Percentiles rank a stretch among this genome's conserved stretches.
These are phyloP conservation scores for Blastocystis sp. DNA, from an alignment of 352 stramenopile genomes.

Conservation along the genomic window DNA sequence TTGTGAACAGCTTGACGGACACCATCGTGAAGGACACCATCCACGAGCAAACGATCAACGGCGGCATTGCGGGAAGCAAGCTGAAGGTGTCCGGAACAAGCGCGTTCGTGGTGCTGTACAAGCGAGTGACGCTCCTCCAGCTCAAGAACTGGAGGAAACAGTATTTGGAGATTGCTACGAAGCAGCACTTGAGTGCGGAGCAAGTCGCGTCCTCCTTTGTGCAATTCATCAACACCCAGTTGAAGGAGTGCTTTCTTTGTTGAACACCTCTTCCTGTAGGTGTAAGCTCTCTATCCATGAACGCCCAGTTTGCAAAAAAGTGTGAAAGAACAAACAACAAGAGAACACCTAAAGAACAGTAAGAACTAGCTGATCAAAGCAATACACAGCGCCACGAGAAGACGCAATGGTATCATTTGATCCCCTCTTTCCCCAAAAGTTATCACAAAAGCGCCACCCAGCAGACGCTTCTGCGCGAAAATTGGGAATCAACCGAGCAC, in stretches of 20 bases:
- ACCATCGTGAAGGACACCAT: slow-evolving; percentile 59
- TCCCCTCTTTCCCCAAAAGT: too few relatives aligned
- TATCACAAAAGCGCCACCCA: too few relatives aligned
- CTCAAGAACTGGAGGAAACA: slow-evolving; percentile 65
- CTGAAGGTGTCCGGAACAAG: slow-evolving; percentile 29
- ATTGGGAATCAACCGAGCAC: too few relatives aligned
- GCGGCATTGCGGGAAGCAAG: slow-evolving; percentile 44
- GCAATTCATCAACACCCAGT: slow-evolving; percentile 44
- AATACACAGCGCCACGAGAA: too few relatives aligned
- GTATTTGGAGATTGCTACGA: slow-evolving; percentile 17
- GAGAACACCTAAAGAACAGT: too few relatives aligned
- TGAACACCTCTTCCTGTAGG: background rate
- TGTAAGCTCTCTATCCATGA: background rate
- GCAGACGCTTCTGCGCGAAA: too few relatives aligned
- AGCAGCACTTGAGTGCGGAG: slow-evolving; percentile 37
- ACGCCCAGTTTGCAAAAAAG: too few relatives aligned
- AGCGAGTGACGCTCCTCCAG: slow-evolving; percentile 53
- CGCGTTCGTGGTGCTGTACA: slow-evolving; percentile 31
- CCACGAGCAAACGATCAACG: slow-evolving; percentile 52
- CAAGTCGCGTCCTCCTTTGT: slow-evolving; percentile 43
- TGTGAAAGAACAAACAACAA: too few relatives aligned
- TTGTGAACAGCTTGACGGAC: slow-evolving; percentile 39
- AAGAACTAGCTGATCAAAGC: too few relatives aligned
- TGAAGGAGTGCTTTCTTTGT: slow-evolving; percentile 57
- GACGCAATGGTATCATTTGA: too few relatives aligned